Evolutionary conservation across 1,284 basidiomycete genomes (phyloP).

Genomic region (Rhodotorula sp.): DNA sequence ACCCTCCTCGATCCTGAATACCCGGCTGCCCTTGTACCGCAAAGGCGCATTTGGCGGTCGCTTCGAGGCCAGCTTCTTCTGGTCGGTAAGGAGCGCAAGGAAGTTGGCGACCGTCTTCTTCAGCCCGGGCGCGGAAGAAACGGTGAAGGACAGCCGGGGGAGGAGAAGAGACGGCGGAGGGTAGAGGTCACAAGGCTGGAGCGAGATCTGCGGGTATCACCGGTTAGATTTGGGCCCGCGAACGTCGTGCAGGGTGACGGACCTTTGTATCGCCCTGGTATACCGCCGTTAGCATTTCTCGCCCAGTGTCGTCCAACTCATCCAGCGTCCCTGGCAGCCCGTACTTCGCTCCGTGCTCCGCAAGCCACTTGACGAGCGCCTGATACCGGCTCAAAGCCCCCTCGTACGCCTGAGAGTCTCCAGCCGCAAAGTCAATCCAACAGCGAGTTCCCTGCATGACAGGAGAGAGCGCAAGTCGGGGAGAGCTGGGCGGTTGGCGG

Average conservation of each 20-base stretch:
- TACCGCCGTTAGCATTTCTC: constrained; percentile 32
- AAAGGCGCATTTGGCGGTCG: constrained; percentile 56
- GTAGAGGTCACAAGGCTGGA: constrained; percentile 3
- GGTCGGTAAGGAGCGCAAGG: constrained; percentile 56
- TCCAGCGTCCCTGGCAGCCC: constrained; percentile 18
- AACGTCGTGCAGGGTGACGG: background rate
- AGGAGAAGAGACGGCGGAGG: constrained; percentile 38
- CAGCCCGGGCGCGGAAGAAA: constrained; percentile 48
- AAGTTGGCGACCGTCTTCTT: constrained; percentile 57
- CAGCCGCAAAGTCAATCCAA: constrained; percentile 35
- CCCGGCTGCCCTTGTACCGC: constrained; percentile 53
- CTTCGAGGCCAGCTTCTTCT: constrained; percentile 54
- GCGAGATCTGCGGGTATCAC: background rate
- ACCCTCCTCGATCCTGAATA: constrained; percentile 56
- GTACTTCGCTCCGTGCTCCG: constrained; percentile 27
- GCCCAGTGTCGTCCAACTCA: constrained; percentile 27
- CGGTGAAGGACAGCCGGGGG: constrained; percentile 27
- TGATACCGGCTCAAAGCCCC: background rate
- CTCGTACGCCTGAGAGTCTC: constrained; percentile 9
- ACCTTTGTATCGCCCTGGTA: constrained; percentile 29
- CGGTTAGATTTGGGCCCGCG: background rate
- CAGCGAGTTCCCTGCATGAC: background rate
- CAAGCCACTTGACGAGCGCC: constrained; percentile 29
- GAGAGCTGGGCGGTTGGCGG: background rate
- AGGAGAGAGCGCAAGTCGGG: background rate